Percentiles rank a stretch among this genome's conserved stretches.
These are phyloP conservation scores for Dictyostelium purpureum DNA, from an alignment of 78 protist genomes.

Conservation along the genomic window DNA sequence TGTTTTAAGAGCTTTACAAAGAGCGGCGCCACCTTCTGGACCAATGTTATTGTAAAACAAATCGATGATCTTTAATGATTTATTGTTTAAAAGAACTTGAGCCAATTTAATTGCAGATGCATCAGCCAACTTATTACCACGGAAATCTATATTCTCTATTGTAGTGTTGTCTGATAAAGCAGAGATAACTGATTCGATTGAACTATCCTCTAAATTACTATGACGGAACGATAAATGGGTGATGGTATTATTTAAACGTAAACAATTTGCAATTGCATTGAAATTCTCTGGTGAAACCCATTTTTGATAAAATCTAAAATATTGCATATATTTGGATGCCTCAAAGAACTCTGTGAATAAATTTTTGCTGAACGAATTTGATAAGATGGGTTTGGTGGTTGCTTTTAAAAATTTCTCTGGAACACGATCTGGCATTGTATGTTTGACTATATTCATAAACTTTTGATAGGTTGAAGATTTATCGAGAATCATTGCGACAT, in stretches of 20 bases:
- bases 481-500: constrained; percentile 58
- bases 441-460: constrained; percentile 66
- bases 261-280: constrained; percentile 31
- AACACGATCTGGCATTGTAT: constrained; percentile 58
- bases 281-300: constrained; percentile 68
- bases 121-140: constrained; percentile 40
- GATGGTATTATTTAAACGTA: constrained; percentile 7
- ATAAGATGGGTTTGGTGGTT: constrained; percentile 49
- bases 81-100: not conserved
- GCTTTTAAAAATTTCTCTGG: constrained; percentile 73
- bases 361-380: constrained; percentile 17
- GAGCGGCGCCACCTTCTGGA: constrained; percentile 69
- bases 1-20: constrained; percentile 17
- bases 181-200: not conserved
- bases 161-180: constrained; percentile 38
- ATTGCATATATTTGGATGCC: not conserved
- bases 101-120: constrained; percentile 41
- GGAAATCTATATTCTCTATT: constrained; percentile 8
- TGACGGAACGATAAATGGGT: constrained; percentile 55
- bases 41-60: constrained; percentile 35
- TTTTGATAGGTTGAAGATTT: constrained; percentile 52
- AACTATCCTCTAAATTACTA: constrained; percentile 26
- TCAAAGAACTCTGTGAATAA: constrained; percentile 48
- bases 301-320: constrained; percentile 67
- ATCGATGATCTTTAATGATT: constrained; percentile 7